Base-by-base conservation (phyloP, 176 grass and related monocot genomes). In the Triticum monococcum region DNA sequence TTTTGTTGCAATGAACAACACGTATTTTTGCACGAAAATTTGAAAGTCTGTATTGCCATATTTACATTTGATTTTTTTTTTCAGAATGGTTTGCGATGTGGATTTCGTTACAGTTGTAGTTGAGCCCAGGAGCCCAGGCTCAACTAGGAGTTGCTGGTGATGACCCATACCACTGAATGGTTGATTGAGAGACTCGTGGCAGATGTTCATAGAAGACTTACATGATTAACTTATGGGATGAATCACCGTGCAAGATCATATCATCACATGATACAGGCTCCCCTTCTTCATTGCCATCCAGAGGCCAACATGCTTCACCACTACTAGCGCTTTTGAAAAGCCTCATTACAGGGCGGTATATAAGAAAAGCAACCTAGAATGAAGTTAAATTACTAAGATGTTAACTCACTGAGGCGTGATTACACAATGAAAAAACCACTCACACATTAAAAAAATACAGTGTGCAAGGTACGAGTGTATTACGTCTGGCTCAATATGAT, bases 401-500 rank as follows among this genome's bases (percentile, higher is more conserved):
- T 65, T 86, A 59, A 87, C 63, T 73, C 36, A 86, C 54, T 59
- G 13, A 48, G 35, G 78, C 11, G 24, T 84, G 48, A 73, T 50
- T 35, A 81, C 62, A 66, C 72, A 84, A 40, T 11, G 1, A 81
- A 73, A 81, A 73, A 84, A 66, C 62, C 70, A 38, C n/a, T 23
- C 48, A 7, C 45, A 68, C 35, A 75, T 24, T 43, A 83, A 79
- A 75, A 52, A 30, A 46, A 54, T 24, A 30, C 28, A 80, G 41
- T 13, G 37, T 33, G 17, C 8, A 72, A 56, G 26, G 61, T 61
- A 86, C n/a, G 13, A 78, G 26, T 61, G 48, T 82, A 70, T 86
- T 92, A 98, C 97, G 82, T 99, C 97, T 91, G 97, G 94, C 32
- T 99, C 97, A 13, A 99, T 90, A 87, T 99, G 97, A 79, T 97